Evolutionary conservation across 2,329 filamentous ascomycete species (phyloP).

Genomic region (Neonectria ditissima): DNA sequence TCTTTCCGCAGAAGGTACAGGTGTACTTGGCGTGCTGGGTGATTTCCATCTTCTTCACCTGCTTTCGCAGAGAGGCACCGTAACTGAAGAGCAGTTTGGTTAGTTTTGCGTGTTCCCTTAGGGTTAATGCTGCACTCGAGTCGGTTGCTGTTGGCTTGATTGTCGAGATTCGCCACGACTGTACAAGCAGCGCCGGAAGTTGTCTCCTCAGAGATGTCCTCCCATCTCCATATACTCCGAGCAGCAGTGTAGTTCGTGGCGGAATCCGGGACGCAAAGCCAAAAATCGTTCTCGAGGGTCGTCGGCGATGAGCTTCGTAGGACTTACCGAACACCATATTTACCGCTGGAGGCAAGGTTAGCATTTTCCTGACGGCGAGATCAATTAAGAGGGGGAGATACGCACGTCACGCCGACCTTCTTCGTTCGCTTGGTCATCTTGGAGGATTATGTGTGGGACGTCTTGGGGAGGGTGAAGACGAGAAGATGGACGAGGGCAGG

Average conservation of each 20-base stretch:
- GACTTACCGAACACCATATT: slow-evolving; percentile 95
- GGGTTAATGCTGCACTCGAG: slow-evolving; percentile 14
- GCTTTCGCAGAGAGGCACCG: slow-evolving; percentile 99
- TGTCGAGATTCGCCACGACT: slow-evolving; percentile 24
- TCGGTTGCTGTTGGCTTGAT: slow-evolving; percentile 19
- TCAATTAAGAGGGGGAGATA: slow-evolving; percentile 39
- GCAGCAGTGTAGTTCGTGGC: slow-evolving; percentile 28
- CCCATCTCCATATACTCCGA: slow-evolving; percentile 14
- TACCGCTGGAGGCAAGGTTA: slow-evolving; percentile 64
- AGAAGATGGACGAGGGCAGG: slow-evolving; percentile 47
- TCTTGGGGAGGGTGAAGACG: slow-evolving; percentile 51
- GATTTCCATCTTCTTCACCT: slow-evolving; percentile 98
- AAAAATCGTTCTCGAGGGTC: slow-evolving; percentile 35
- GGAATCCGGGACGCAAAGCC: slow-evolving; percentile 23
- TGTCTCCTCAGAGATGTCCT: slow-evolving; percentile 6
- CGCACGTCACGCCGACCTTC: slow-evolving; percentile 94
- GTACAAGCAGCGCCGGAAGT: slow-evolving; percentile 5
- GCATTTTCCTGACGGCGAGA: slow-evolving; percentile 31
- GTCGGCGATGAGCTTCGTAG: slow-evolving; percentile 33
- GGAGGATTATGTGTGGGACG: slow-evolving; percentile 58
- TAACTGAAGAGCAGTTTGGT: slow-evolving; percentile 71
- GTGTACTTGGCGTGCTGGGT: slow-evolving; percentile 97
- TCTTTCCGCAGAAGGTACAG: slow-evolving; percentile 99
- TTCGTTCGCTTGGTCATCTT: slow-evolving; percentile 95
- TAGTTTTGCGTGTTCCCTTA: slow-evolving; percentile 43